Base-by-base conservation (phyloP, 345 rosid species). In the Punica granatum region DNA sequence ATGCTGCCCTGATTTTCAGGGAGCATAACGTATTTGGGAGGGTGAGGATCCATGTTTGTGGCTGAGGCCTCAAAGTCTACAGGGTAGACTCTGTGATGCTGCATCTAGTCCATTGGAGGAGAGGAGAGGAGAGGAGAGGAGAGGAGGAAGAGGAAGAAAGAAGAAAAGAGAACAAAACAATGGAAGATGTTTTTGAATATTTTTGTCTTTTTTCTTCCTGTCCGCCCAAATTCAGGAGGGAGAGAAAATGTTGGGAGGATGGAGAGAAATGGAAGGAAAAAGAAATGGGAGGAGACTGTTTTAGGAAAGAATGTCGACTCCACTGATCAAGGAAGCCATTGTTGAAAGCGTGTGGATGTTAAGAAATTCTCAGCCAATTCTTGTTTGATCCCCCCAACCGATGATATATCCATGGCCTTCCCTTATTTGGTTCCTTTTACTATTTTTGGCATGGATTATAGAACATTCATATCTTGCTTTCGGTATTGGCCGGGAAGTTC, bases 11-110 rank as follows among this genome's bases (percentile, higher is more conserved):
- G 72, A 6, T 28, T 34, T 23, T 70, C 61, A 25, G 77, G 65
- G 49, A 81, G 74, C 80, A 76, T 78, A 41, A 71, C 75, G 69
- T 82, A 82, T 60, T 74, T 74, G 15, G 80, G 73, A 11, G 75
- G 83, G 62, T 72, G 60, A 9, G 70, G 74, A 0, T 74, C 73
- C 82, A 77, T 78, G 61, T 53, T 46, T 30, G 61, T n/a, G 42
- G 26, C 15, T 18, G 72, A 35, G 68, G 64, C 43, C 62, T 63
- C 54, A 48, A 18, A 51, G 35, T 75, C 70, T 19, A 61, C 67
- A 37, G 73, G 73, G 31, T 67, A 37, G 32, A 74, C 78, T 70
- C 69, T 76, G 15, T 54, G 69, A 67, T 70, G 71, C 44, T 65
- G 65, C 77, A 71, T 72, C 42, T 31, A 41, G 67, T 76, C 82